Conservation (phyloP, 129 eudicot genomes). For the Gnaphalium uliginosum region DNA sequence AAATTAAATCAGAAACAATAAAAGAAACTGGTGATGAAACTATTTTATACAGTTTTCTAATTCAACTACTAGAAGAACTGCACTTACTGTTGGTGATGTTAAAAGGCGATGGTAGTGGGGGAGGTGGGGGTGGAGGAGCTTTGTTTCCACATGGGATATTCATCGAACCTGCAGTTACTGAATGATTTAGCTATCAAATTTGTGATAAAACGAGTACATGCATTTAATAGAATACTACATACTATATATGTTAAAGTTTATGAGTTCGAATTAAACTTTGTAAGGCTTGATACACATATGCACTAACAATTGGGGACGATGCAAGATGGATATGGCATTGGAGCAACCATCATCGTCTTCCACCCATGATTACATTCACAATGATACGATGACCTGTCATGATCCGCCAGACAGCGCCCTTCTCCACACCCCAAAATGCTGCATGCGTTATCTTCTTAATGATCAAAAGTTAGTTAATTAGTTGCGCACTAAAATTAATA, state of each 20-base stretch:
- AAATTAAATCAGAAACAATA: neutral
- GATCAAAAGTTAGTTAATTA: neutral
- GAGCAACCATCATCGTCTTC: slow-evolving; percentile 32
- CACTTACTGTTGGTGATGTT: slow-evolving; percentile 29
- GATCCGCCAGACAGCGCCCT: slow-evolving; percentile 30
- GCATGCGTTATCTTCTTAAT: slow-evolving; percentile 23
- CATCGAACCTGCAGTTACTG: slow-evolving; percentile 8
- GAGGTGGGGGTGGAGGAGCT: slow-evolving; percentile 30
- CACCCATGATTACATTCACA: slow-evolving; percentile 42
- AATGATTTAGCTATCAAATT: neutral
- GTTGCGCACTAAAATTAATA: neutral
- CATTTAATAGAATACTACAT: neutral
- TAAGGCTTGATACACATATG: neutral
- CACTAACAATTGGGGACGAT: slow-evolving; percentile 39
- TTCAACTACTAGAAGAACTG: neutral
- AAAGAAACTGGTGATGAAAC: neutral
- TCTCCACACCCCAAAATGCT: slow-evolving; percentile 31
- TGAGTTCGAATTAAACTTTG: neutral
- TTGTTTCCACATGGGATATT: slow-evolving; percentile 19
- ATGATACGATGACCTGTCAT: slow-evolving; percentile 1
- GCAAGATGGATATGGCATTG: slow-evolving; percentile 34
- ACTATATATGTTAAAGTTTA: too few species aligned
- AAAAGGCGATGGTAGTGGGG: neutral
- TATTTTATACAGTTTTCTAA: neutral
- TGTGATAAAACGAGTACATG: neutral